Evolutionary conservation across 2,329 filamentous ascomycete genomes (phyloP), one percentile per base, ranked within the genome.

Genomic region (Colletotrichum sp.): DNA sequence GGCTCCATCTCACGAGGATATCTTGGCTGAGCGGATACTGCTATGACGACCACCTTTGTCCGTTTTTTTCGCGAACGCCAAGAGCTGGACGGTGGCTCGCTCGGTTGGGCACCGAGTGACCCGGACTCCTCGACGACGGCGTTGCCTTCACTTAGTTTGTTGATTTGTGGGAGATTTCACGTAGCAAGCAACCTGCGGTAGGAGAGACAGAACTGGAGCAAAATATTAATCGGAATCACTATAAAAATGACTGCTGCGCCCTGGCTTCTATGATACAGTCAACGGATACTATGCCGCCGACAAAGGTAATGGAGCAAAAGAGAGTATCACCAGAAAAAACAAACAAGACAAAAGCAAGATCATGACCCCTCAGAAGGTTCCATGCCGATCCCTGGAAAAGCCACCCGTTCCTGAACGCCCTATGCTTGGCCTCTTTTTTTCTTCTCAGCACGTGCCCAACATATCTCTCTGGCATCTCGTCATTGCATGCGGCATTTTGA

Each of bases 201-300:
- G n/a, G n/a, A n/a, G n/a, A 6, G 6, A 36, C 1, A 36, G 14
- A 13, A 18, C 18, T 48, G n/a, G 10, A 52, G 43, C 43, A 24
- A 48, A n/a, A 52, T 21, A 52, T 52, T 52, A 59, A 28, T 38
- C 38, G 52, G 30, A 67, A 63, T 66, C 61, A 43, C 73, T 72
- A 48, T 36, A 64, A 62, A 52, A 67, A 38, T 61, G 38, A 56
- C 69, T 62, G 61, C 38, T 67, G 59, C 68, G 30, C 68, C 55
- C 63, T 67, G 36, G n/a, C 69, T 67, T 74, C 62, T 74, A 72
- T 74, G 24, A 36, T 74, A 74, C 73, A 74, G 24, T 63, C 24
- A 7, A 38, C 34, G 16, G 12, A 32, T 4, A 10, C 34, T 55
- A 14, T 34, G 26, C 24, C 38, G 24, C 38, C 32, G 38, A 14